phyloP scores from a whole-genome alignment of 139 green algal species.

The Micractinium sp. region DNA sequence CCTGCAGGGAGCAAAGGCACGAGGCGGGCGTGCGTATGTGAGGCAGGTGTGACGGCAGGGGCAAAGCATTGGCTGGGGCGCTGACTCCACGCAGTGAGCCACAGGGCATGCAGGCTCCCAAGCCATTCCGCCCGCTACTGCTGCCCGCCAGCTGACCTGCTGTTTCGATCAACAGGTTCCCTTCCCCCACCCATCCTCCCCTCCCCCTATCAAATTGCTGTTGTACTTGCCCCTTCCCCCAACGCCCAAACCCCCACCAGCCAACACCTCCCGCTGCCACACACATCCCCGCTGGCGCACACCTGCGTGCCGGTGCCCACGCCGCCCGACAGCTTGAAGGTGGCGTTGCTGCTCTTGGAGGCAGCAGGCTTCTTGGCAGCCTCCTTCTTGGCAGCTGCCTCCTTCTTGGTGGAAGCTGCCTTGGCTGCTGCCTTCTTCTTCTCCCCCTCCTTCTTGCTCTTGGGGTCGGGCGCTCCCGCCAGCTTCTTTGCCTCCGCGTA shows the following conservation, averaged over 20 bases:
- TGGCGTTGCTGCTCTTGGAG: constrained; percentile 13
- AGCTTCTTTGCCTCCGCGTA: constrained; percentile 7
- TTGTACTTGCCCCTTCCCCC: background rate
- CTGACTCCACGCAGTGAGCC: no score
- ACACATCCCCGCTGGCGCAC: no score
- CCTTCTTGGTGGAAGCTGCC: background rate
- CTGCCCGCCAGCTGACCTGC: background rate
- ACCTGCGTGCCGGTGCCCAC: constrained; percentile 15
- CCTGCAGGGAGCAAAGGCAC: constrained; percentile 23
- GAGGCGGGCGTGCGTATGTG: no score
- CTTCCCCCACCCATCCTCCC: no score
- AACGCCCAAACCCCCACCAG: background rate
- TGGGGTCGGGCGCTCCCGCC: background rate
- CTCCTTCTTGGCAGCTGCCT: background rate
- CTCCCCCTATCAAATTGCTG: background rate
- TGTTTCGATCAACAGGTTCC: no score
- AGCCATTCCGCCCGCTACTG: background rate
- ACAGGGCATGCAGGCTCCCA: no score
- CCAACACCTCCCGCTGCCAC: no score
- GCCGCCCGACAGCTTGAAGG: constrained; percentile 29
- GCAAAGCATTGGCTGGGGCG: background rate
- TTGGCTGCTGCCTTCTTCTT: constrained; percentile 15
- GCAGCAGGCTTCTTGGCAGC: background rate
- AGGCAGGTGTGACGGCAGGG: background rate
- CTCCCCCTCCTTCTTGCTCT: constrained; percentile 9